A percentile compares a stretch with the other conserved stretches of the same genome.
These are phyloP conservation scores for Carex scoparia DNA, from an alignment of 176 grass and related monocot species.

Conservation along the genomic window DNA sequence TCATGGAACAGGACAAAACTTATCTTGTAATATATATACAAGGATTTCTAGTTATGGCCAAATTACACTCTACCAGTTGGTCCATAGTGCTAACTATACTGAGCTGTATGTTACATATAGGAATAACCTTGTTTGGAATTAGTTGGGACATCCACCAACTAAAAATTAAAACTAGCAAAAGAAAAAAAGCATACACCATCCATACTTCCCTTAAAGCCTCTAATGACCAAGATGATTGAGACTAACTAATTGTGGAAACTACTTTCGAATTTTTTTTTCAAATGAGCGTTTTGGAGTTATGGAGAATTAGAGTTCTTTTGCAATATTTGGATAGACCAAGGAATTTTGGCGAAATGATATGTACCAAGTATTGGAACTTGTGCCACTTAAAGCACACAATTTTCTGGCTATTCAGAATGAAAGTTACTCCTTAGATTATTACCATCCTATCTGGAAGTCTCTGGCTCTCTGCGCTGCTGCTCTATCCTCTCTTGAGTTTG, in stretches of 20 bases:
- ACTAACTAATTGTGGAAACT: background rate
- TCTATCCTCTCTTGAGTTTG: conserved; percentile 53
- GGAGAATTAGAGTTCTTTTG: background rate
- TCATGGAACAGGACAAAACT: background rate
- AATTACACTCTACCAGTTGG: background rate
- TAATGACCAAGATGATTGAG: background rate
- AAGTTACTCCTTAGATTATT: conserved; percentile 15
- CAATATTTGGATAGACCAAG: background rate
- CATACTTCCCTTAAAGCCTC: background rate
- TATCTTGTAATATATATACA: background rate
- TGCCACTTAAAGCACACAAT: background rate
- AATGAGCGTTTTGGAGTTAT: background rate
- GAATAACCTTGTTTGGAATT: no score
- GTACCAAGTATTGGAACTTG: background rate
- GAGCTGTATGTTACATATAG: no score
- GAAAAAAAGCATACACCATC: background rate
- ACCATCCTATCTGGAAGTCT: conserved; percentile 93
- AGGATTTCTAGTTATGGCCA: background rate
- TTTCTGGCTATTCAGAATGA: background rate
- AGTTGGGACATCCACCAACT: background rate
- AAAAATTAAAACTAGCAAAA: background rate
- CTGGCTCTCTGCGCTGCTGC: conserved; percentile 83
- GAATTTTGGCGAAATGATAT: background rate
- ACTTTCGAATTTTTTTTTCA: background rate
- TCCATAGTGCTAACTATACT: background rate